Percentiles rank a stretch among this genome's conserved stretches.
phyloP scores from a whole-genome alignment of 352 stramenopile species.

The Pythium folliculosum region DNA sequence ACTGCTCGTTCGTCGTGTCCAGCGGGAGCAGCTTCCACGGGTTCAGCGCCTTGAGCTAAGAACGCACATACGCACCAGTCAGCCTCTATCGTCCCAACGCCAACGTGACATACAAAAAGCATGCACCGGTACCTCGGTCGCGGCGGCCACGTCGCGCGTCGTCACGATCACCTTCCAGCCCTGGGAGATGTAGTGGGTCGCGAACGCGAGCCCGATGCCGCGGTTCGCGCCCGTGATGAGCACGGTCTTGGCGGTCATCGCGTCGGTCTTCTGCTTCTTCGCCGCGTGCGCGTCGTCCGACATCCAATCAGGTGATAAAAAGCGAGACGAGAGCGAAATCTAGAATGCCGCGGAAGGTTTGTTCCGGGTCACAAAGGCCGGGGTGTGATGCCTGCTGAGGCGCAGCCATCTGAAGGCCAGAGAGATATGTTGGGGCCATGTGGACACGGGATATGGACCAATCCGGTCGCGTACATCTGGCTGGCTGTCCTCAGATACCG shows the following conservation, averaged over 20 bases:
- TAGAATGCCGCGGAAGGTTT: background rate
- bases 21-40: slow-evolving; percentile 48
- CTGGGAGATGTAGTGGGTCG: slow-evolving; percentile 29
- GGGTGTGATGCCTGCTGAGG: background rate
- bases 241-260: slow-evolving; percentile 45
- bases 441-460: background rate
- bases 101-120: no score
- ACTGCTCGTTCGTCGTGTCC: slow-evolving; percentile 46
- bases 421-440: no score
- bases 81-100: no score
- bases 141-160: slow-evolving; percentile 25
- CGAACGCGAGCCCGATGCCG: slow-evolving; percentile 54
- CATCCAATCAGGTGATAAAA: background rate
- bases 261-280: slow-evolving; percentile 14
- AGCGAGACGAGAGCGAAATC: slow-evolving; percentile 6
- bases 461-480: background rate
- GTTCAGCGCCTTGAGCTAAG: slow-evolving; percentile 17
- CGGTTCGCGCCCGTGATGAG: slow-evolving; percentile 51
- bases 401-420: background rate
- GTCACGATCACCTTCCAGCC: slow-evolving; percentile 36
- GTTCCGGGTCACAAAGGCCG: no score
- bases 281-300: background rate
- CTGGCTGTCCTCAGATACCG: slow-evolving; percentile 4
- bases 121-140: slow-evolving; percentile 34
- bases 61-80: background rate